Evolutionary conservation across 441 rosid genomes (phyloP).

Genomic region (Croton laevigatus): DNA sequence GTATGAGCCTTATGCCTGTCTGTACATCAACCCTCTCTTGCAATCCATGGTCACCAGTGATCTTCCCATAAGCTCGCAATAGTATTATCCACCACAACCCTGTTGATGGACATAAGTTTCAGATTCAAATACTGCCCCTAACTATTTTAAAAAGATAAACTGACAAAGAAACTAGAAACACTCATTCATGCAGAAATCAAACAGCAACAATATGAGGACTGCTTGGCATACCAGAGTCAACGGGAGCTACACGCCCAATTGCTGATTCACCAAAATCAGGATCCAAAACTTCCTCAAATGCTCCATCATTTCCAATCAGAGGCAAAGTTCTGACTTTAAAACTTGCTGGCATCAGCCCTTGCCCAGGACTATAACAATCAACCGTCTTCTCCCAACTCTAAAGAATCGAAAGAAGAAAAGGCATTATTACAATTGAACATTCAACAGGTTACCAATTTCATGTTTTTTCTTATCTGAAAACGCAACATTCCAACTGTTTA

Average conservation of each 20-base stretch:
- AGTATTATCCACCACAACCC: conserved; percentile 96
- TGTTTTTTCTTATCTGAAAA: background rate
- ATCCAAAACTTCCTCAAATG: conserved; percentile 76
- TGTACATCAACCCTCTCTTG: conserved; percentile 95
- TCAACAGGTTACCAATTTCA: too few species aligned
- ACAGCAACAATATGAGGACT: background rate
- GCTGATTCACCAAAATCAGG: conserved; percentile 97
- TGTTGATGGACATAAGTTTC: conserved; percentile 15
- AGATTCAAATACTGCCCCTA: conserved; percentile 7
- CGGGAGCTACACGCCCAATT: conserved; percentile 98
- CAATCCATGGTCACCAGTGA: conserved; percentile 71
- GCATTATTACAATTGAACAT: background rate
- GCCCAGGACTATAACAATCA: conserved; percentile 95
- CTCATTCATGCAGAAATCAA: conserved; percentile 3
- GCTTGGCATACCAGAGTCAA: conserved; percentile 66
- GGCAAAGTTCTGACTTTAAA: conserved; percentile 78
- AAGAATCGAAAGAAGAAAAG: conserved; percentile 18
- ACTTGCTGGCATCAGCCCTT: conserved; percentile 97
- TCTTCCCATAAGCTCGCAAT: conserved; percentile 88
- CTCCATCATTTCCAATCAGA: conserved; percentile 56
- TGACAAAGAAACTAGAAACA: background rate
- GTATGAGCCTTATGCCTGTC: conserved; percentile 82
- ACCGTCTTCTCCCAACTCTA: conserved; percentile 99
- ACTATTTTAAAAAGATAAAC: background rate
- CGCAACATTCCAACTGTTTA: background rate